Conservation (phyloP, 1,284 basidiomycete genomes). For the Ganoderma resinaceum region DNA sequence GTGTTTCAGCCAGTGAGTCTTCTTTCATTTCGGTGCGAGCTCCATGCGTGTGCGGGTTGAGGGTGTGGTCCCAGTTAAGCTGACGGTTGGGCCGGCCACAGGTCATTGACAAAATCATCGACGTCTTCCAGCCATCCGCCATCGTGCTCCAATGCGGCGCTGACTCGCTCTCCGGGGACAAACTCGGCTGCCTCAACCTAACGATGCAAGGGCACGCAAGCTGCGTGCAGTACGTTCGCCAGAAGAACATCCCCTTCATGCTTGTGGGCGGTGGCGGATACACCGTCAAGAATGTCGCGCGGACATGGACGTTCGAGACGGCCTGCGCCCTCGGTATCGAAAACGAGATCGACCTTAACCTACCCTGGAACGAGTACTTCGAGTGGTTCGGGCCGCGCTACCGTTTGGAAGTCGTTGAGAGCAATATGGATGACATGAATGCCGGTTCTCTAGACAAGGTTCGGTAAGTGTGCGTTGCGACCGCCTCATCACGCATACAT, state of each 20-base stretch:
- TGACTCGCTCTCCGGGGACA: slow-evolving; percentile 95
- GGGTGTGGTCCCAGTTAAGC: slow-evolving; percentile 20
- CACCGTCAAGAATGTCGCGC: slow-evolving; percentile 94
- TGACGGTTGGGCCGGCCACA: slow-evolving; percentile 40
- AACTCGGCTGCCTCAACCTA: slow-evolving; percentile 96
- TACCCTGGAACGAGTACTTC: slow-evolving; percentile 97
- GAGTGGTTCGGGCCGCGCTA: slow-evolving; percentile 99
- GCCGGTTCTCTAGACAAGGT: slow-evolving; percentile 83
- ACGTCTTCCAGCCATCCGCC: slow-evolving; percentile 90
- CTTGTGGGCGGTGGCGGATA: slow-evolving; percentile 97
- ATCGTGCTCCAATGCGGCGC: slow-evolving; percentile 97
- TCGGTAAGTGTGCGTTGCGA: slow-evolving; percentile 55
- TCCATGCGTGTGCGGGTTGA: slow-evolving; percentile 17
- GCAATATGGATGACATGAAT: slow-evolving; percentile 97
- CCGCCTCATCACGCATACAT: slow-evolving; percentile 11
- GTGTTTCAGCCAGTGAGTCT: slow-evolving; percentile 90
- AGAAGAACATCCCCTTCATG: slow-evolving; percentile 88
- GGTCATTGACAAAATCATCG: slow-evolving; percentile 90
- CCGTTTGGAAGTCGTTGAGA: slow-evolving; percentile 88
- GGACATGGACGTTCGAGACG: slow-evolving; percentile 97
- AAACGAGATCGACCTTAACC: slow-evolving; percentile 76
- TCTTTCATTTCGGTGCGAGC: slow-evolving; percentile 26
- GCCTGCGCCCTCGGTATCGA: slow-evolving; percentile 91
- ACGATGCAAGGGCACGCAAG: slow-evolving; percentile 95
- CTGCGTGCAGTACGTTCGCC: slow-evolving; percentile 88